Evolutionary conservation across 2,329 filamentous ascomycete species (phyloP), one percentile per base, ranked within the genome.

Genomic region (Rasamsonia emersonii): DNA sequence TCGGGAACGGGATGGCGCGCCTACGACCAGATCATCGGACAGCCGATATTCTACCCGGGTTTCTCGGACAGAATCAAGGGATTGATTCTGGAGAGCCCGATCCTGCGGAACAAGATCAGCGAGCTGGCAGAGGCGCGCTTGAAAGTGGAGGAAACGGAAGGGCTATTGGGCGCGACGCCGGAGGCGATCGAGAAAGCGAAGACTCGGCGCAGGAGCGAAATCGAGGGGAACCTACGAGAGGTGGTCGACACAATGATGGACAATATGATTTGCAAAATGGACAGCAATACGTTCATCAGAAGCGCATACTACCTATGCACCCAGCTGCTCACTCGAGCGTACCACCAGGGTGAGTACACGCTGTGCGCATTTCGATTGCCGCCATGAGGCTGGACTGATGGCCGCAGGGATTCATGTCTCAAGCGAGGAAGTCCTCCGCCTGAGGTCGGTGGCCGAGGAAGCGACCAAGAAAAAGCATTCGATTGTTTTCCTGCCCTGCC

Each of bases 251-350:
- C 81, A 43, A 79, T 91, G 73, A 85, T 86, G 15, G 86, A 94
- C 52, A 77, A 81, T 41, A 96, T 98, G 91, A 95, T 98, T 40
- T 96, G 89, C 73, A 98, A 98, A 62, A 89, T 96, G 71, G 91
- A 98, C 60, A 93, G 82, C 67, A 93, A 88, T 54, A 68, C 75
- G 2, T 96, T 96, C 52, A 94, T 98, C 45, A 71, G 91, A 29
- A 77, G 85, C 15, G 89, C 91, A 28, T 96, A 96, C 56, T 98
- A 95, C 55, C 54, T 94, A 23, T 70, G 70, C 28, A 93, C 88
- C 1, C 89, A 96, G 60, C 69, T 96, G 28, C 67, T 96, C 40
- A 93, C 89, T 4, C 70, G 91, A 39, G 89, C 91, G 4, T 98
- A 98, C 56, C 86, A 96, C 51, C 89, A 96, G 64, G 91, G 85